These are phyloP conservation scores for Umbellularia californica DNA, from an alignment of 164 flowering plant genomes.

Conservation along the genomic window DNA sequence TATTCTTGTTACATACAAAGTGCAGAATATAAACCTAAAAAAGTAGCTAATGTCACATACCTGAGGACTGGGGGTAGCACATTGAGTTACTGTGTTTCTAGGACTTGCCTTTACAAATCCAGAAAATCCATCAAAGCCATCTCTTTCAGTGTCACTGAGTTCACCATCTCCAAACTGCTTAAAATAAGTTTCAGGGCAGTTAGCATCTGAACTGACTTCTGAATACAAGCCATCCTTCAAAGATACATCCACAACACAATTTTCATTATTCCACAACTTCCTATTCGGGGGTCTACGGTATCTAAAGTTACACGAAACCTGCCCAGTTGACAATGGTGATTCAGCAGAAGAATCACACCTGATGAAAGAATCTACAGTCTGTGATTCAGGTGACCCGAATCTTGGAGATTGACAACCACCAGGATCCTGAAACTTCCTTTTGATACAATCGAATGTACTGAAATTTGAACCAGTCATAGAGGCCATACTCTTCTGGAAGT, in stretches of 20 bases:
- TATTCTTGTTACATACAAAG: slow-evolving; percentile 7
- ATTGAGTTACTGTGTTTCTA: slow-evolving; percentile 31
- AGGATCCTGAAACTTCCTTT: slow-evolving; percentile 1
- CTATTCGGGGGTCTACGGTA: slow-evolving; percentile 48
- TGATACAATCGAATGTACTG: slow-evolving; percentile 18
- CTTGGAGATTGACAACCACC: slow-evolving; percentile 31
- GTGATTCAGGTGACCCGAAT: slow-evolving; percentile 74
- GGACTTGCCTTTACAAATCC: slow-evolving; percentile 48
- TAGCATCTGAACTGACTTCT: slow-evolving; percentile 18
- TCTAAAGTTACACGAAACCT: slow-evolving; percentile 26
- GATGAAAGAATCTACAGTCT: slow-evolving; percentile 55
- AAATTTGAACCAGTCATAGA: slow-evolving; percentile 60
- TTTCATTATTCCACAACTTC: slow-evolving; percentile 62
- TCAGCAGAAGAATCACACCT: slow-evolving; percentile 50
- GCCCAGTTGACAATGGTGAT: slow-evolving; percentile 58
- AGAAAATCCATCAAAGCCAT: slow-evolving; percentile 39
- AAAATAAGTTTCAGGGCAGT: slow-evolving; percentile 11
- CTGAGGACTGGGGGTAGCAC: slow-evolving; percentile 67
- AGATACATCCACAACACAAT: slow-evolving; percentile 80
- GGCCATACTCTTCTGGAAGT: slow-evolving; percentile 32
- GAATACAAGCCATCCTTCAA: slow-evolving; percentile 79
- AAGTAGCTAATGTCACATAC: slow-evolving; percentile 21
- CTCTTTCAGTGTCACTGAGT: slow-evolving; percentile 20
- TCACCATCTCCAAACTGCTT: slow-evolving; percentile 24
- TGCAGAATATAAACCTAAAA: neutral